Base-by-base conservation (phyloP, 257 asterid genomes). In the Capsicum rhomboideum region DNA sequence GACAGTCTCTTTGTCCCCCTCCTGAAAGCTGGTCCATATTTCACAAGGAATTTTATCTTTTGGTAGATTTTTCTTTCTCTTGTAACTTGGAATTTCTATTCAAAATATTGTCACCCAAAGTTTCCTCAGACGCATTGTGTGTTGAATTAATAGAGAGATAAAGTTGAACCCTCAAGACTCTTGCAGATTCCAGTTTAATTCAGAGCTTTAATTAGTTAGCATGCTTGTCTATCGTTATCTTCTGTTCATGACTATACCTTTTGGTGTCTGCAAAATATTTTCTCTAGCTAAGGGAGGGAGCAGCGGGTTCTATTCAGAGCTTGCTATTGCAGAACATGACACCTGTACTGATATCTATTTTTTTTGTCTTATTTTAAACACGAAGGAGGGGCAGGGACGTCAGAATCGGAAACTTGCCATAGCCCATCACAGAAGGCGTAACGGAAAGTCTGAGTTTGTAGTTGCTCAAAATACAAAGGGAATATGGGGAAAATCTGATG, bases 341-440 rank as follows among this genome's bases (percentile, higher is more conserved):
- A 75, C n/a, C 11, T 50, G 26, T 75, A 75, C 26, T 75, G 61
- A 49, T 8, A 26, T 50, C 61, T 50, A 2, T 50, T 77, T 13
- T n/a, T 50, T 49, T 44, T 50, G 17, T 49, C 81, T 77, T 49
- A 8, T 2, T 50, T 50, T 50, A 77, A 77, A 26, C 81, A 12
- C 50, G 23, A 81, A 96, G 99, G 99, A 96, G 92, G 99, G 98
- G 2, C 94, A 92, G 58, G 98, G 99, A 66, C 63, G 99, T 84
- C 96, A 93, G 77, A 93, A 96, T 82, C 94, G 99, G 1, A 94
- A 93, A 79, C 98, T 96, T 17, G 99, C 95, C 0, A 91, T 92
- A 67, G 99, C 98, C 17, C 90, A 90, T 87, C 96, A 94, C 87
- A 83, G 89, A 78, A 90, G 91, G 86, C 88, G 87, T 12, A 88